Base-by-base conservation (phyloP, 805 yeast species). In the Hanseniaspora nectarophila region DNA sequence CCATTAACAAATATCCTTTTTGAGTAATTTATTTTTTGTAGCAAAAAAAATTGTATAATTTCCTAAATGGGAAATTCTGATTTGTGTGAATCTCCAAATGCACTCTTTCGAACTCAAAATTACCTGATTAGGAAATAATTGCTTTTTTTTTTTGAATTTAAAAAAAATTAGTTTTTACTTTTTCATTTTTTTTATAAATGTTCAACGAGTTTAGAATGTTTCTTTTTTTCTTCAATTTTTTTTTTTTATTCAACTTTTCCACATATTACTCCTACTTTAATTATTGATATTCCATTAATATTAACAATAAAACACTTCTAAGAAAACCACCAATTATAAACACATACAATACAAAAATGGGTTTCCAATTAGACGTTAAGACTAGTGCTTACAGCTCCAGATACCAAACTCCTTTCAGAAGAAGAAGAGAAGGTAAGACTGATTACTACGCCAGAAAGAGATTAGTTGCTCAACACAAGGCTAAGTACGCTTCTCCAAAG, bases 361-460 rank as follows among this genome's bases (percentile, higher is more conserved):
- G 78, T 67, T 86, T 86, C 87, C 73, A 73, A 49, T 49, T 49
- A 49, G 78, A 71, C 62, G 67, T 74, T 63, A 87, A 88, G 82
- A 75, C 79, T 71, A 81, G 95, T 69, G 90, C 97, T 64, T 92
- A 92, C 90, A 86, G 81, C 81, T 88, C 97, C 71, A 89, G 98
- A 75, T 92, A 81, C 95, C 98, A 92, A 81, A 92, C 98, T 73
- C 97, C 97, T 63, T 92, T 89, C 95, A 88, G 98, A 77, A 89
- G 98, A 82, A 86, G 98, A 85, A 86, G 95, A 74, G 97, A 92
- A 79, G 98, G 98, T 79, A 92, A 92, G 82, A 92, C 98, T 72
- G 98, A 92, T 75, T 92, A 89, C 95, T 92, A 89, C 82, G 96
- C 92, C 75, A 89, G 98, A 83, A 92, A 92, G 95, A 88, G 97